phyloP scores from a whole-genome alignment of 2,329 filamentous ascomycete genomes.

The Alternaria angustiovoidea region DNA sequence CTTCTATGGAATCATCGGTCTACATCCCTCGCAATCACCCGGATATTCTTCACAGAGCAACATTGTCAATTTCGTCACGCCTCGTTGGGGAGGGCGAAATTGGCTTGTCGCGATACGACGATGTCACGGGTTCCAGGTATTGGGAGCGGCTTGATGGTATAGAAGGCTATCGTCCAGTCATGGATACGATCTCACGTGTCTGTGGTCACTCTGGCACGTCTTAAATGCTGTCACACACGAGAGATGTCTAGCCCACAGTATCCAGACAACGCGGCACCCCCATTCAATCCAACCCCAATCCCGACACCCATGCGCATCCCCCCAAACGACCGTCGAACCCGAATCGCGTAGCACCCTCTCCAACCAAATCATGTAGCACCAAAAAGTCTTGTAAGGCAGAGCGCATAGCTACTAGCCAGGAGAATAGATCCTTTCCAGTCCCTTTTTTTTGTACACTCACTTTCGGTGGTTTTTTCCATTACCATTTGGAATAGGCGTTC shows the following conservation, averaged over 20 bases:
- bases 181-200: conserved; percentile 6
- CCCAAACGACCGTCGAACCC: conserved; percentile 15
- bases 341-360: conserved; percentile 39
- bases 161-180: not conserved
- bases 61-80: not conserved
- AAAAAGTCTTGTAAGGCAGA: conserved; percentile 42
- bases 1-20: not conserved
- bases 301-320: conserved; percentile 14
- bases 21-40: not conserved
- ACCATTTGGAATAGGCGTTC: conserved; percentile 8
- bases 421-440: conserved; percentile 34
- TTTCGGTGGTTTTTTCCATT: not conserved
- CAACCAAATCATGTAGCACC: conserved; percentile 44
- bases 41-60: not conserved
- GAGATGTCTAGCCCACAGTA: conserved; percentile 12
- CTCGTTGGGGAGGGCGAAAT: not conserved
- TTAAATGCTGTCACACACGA: conserved; percentile 1
- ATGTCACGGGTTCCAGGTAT: not conserved
- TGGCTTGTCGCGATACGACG: not conserved
- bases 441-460: conserved; percentile 18
- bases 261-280: conserved; percentile 20
- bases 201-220: not conserved
- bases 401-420: conserved; percentile 24
- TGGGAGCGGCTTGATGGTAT: not conserved
- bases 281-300: conserved; percentile 6